phyloP scores from a whole-genome alignment of 768 basidiomycete species.

The Leucosporidium yakuticum region DNA sequence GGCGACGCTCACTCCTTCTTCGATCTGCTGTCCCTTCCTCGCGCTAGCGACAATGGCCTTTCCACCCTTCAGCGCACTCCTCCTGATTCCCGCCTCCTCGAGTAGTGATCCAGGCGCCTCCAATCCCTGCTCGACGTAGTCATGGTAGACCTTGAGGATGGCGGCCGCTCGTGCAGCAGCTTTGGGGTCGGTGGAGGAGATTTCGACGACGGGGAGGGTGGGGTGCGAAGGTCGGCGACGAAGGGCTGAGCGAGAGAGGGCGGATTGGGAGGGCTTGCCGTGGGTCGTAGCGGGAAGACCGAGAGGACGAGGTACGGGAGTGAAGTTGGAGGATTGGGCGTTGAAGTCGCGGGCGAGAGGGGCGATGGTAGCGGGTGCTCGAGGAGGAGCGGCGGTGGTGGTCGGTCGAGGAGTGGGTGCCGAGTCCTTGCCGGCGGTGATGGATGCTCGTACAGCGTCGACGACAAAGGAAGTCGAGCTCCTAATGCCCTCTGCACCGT shows the following conservation, averaged over 20 bases:
- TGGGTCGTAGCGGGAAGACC: background rate
- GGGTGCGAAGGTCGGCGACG: constrained; percentile 38
- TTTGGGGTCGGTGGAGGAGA: constrained; percentile 73
- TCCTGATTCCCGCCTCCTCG: background rate
- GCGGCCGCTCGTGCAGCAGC: constrained; percentile 90
- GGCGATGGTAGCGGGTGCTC: background rate
- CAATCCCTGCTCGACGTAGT: constrained; percentile 68
- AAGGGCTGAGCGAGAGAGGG: background rate
- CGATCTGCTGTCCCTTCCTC: constrained; percentile 37
- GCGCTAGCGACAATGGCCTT: constrained; percentile 33
- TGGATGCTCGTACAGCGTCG: background rate
- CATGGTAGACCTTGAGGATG: constrained; percentile 83
- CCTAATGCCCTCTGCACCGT: background rate
- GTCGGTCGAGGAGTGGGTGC: background rate
- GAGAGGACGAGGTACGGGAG: background rate
- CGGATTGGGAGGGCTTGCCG: constrained; percentile 2
- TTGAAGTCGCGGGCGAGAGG: background rate
- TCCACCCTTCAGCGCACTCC: constrained; percentile 44
- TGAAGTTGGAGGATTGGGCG: constrained; percentile 1
- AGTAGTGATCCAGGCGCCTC: background rate
- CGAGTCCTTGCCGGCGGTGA: background rate
- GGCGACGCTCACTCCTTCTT: background rate
- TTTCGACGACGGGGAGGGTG: constrained; percentile 59
- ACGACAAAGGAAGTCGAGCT: background rate
- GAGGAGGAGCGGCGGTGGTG: background rate